These are phyloP conservation scores for Podila epigama DNA, from an alignment of 192 early-diverging fungal species.

Conservation along the genomic window DNA sequence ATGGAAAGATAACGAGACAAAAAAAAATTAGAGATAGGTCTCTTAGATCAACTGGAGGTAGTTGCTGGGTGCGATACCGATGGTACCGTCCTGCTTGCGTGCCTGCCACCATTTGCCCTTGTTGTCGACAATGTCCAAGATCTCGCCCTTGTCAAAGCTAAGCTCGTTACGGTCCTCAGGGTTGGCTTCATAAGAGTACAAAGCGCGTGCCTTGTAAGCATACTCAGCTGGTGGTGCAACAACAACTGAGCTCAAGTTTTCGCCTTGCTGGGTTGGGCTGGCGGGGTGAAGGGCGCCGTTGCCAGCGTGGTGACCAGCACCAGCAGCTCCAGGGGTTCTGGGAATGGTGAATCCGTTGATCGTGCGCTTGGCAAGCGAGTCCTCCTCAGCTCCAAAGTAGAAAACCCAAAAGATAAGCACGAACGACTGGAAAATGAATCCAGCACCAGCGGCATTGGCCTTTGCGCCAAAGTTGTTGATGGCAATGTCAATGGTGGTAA, in stretches of 20 bases:
- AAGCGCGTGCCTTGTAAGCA: conserved; percentile 69
- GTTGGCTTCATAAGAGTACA: conserved; percentile 87
- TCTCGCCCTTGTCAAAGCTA: conserved; percentile 86
- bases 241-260: conserved; percentile 36
- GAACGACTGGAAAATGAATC: conserved; percentile 49
- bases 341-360: conserved; percentile 45
- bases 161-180: conserved; percentile 92
- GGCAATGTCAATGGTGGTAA: not conserved
- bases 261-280: conserved; percentile 21
- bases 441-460: conserved; percentile 48
- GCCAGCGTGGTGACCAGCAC: conserved; percentile 20
- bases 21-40: not conserved
- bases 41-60: conserved; percentile 57
- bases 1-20: not conserved
- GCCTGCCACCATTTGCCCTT: conserved; percentile 99
- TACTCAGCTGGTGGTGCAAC: conserved; percentile 53
- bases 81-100: conserved; percentile 75
- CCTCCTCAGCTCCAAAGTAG: conserved; percentile 70
- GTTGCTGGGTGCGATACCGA: conserved; percentile 93
- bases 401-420: conserved; percentile 72
- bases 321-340: conserved; percentile 7
- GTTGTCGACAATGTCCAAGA: conserved; percentile 85
- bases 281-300: conserved; percentile 46
- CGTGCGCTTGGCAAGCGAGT: conserved; percentile 53
- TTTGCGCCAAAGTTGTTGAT: not conserved